Percentiles rank a stretch among this genome's conserved stretches.
phyloP scores from a whole-genome alignment of 2,329 filamentous ascomycete species.

The Orbilia javanica region DNA sequence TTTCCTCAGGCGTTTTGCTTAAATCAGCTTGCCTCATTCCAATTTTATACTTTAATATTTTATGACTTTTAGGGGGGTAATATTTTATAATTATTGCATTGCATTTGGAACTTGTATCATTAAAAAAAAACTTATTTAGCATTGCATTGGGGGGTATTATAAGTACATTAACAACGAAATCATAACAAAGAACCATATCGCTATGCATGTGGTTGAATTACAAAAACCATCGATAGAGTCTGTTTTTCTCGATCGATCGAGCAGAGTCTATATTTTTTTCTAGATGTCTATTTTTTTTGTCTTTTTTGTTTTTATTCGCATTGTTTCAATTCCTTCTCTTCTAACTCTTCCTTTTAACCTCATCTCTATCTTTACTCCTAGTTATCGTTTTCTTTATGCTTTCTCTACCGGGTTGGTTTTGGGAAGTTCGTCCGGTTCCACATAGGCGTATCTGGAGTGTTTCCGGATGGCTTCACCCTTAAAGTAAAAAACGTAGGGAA shows the following conservation, averaged over 20 bases:
- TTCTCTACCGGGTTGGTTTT: constrained; percentile 35
- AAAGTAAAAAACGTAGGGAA: constrained; percentile 85
- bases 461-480: constrained; percentile 79
- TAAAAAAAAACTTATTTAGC: background rate
- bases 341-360: background rate
- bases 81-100: background rate
- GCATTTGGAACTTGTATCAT: background rate
- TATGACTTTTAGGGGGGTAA: background rate
- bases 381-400: background rate
- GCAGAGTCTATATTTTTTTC: background rate
- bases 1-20: background rate
- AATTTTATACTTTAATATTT: too few relatives aligned
- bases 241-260: background rate
- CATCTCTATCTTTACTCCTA: background rate
- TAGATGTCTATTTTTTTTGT: background rate
- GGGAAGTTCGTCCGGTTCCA: constrained; percentile 69
- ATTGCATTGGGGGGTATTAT: background rate
- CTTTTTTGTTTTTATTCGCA: too few relatives aligned
- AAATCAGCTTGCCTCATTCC: too few relatives aligned
- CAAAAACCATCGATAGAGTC: background rate
- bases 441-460: constrained; percentile 79
- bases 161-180: background rate
- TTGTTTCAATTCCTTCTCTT: too few relatives aligned
- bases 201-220: background rate
- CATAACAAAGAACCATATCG: background rate